These are phyloP conservation scores for Geosmithia morbida DNA, from an alignment of 2,329 filamentous ascomycete species.

Conservation along the genomic window DNA sequence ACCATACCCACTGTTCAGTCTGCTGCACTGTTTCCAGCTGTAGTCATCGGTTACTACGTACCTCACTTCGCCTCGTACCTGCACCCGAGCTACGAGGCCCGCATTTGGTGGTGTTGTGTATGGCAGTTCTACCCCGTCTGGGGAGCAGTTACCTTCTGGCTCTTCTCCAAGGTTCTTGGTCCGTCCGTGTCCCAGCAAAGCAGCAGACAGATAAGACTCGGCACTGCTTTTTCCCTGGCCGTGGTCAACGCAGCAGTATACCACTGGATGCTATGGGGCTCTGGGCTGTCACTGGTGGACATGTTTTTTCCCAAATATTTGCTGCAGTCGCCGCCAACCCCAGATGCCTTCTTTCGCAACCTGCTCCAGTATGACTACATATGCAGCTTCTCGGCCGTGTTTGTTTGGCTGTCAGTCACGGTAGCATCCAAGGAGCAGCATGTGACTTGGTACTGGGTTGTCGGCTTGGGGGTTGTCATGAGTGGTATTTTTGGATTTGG, in stretches of 20 bases:
- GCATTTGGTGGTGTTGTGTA: conserved; percentile 16
- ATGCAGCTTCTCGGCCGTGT: conserved; percentile 5
- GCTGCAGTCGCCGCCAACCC: conserved; percentile 4
- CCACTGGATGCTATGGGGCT: conserved; percentile 7
- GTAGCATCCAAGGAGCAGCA: neutral
- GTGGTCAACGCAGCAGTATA: conserved; percentile 4
- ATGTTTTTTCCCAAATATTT: conserved; percentile 11
- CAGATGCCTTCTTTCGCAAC: conserved; percentile 5
- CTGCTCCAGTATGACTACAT: conserved; percentile 15
- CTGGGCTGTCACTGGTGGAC: conserved; percentile 2
- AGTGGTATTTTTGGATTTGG: neutral
- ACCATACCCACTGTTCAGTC: conserved; percentile 4
- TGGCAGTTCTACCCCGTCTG: conserved; percentile 15
- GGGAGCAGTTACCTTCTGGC: conserved; percentile 7
- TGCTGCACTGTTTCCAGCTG: conserved; percentile 6
- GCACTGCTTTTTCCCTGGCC: conserved; percentile 1
- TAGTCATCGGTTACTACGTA: conserved; percentile 7
- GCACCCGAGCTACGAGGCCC: conserved; percentile 6
- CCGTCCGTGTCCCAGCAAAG: neutral
- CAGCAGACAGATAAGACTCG: neutral
- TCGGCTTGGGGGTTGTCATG: neutral
- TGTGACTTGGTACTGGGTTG: neutral
- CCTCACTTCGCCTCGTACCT: conserved; percentile 9
- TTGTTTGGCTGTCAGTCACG: conserved; percentile 10
- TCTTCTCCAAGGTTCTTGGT: neutral